Percentiles rank a stretch among this genome's conserved stretches.
Evolutionary conservation across 345 rosid genomes (phyloP).

Genomic region (Sapria himalayana): DNA sequence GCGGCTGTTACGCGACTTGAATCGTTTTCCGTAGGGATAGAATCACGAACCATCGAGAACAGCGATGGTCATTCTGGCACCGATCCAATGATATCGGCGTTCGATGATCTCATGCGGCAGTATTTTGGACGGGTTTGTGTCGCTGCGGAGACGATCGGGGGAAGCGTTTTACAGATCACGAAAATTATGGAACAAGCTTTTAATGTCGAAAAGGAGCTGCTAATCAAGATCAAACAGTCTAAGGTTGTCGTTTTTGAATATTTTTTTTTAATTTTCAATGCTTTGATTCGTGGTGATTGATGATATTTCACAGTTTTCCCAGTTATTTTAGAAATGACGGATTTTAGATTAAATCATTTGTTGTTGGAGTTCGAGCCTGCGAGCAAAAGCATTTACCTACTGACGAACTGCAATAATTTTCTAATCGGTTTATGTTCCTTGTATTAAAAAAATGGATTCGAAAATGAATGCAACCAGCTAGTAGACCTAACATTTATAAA

Average conservation of each 20-base stretch:
- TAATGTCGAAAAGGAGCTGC: constrained; percentile 40
- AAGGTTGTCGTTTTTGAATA: constrained; percentile 18
- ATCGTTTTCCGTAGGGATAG: constrained; percentile 21
- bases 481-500: too few species aligned
- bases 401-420: too few species aligned
- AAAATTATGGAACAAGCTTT: constrained; percentile 52
- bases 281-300: background rate
- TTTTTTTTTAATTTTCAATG: background rate
- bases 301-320: too few species aligned
- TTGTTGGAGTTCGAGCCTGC: too few species aligned
- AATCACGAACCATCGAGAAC: constrained; percentile 9
- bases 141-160: constrained; percentile 85
- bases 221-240: constrained; percentile 41
- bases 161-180: constrained; percentile 54
- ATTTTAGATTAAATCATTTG: too few species aligned
- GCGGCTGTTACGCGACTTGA: constrained; percentile 67
- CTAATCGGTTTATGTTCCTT: too few species aligned
- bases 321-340: too few species aligned
- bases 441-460: too few species aligned
- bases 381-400: too few species aligned
- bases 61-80: constrained; percentile 9
- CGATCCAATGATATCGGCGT: constrained; percentile 71
- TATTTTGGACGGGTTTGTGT: constrained; percentile 29
- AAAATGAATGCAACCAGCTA: too few species aligned
- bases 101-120: constrained; percentile 40